These are phyloP conservation scores for Linaria vulgaris DNA, from an alignment of 257 asterid species.

Conservation along the genomic window DNA sequence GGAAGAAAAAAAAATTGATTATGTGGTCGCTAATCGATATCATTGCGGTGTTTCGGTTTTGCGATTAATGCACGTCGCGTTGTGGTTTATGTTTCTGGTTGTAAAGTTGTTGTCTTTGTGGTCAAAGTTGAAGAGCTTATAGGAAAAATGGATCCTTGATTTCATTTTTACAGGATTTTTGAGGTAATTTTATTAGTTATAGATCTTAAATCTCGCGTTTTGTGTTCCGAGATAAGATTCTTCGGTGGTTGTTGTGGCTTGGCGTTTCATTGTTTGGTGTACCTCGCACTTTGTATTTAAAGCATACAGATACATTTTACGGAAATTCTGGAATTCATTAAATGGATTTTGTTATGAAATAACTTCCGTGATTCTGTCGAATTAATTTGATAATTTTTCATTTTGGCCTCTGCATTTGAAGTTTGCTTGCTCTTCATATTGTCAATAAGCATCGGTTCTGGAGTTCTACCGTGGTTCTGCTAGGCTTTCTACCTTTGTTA, in stretches of 20 bases:
- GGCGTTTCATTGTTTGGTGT: neutral
- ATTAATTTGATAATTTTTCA: neutral
- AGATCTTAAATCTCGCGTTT: slow-evolving; percentile 15
- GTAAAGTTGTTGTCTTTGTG: slow-evolving; percentile 25
- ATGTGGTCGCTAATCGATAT: neutral
- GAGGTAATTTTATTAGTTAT: neutral
- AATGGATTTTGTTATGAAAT: neutral
- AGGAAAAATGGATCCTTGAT: slow-evolving; percentile 13
- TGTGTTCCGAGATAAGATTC: neutral
- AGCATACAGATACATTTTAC: neutral
- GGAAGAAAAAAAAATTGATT: too few relatives aligned
- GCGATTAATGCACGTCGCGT: slow-evolving; percentile 6
- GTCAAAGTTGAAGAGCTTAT: slow-evolving; percentile 18
- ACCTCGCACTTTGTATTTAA: neutral
- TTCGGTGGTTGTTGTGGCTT: slow-evolving; percentile 15
- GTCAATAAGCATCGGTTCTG: too few relatives aligned
- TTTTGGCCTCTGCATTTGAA: too few relatives aligned
- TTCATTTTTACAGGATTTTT: neutral
- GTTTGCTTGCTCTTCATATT: too few relatives aligned
- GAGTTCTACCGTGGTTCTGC: neutral
- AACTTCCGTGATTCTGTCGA: neutral
- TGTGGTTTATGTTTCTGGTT: neutral
- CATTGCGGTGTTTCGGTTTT: slow-evolving; percentile 3
- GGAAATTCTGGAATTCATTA: slow-evolving; percentile 1
- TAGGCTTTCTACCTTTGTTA: slow-evolving; percentile 12